A percentile compares a stretch with the other conserved stretches of the same genome.
These are phyloP conservation scores for Aureobasidium lini DNA, from an alignment of 2,329 filamentous ascomycete species.

Conservation along the genomic window DNA sequence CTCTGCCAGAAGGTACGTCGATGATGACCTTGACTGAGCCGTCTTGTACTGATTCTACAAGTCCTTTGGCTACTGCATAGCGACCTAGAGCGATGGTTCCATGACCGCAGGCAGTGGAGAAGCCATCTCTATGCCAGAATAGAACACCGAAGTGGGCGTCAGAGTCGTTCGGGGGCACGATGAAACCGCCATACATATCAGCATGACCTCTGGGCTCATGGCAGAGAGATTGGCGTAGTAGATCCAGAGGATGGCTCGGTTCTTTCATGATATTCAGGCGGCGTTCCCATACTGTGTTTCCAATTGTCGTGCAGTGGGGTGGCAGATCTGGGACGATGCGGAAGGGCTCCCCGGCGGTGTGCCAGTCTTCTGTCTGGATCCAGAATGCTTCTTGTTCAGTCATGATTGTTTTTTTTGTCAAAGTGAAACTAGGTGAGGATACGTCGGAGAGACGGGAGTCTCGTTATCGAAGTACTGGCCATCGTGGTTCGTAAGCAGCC, in stretches of 20 bases:
- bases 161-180: conserved; percentile 35
- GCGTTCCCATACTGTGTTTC: conserved; percentile 32
- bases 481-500: too few relatives aligned
- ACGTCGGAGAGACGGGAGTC: too few relatives aligned
- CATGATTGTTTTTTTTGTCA: neutral
- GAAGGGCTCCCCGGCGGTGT: conserved; percentile 44
- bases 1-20: conserved; percentile 16
- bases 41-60: conserved; percentile 2
- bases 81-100: conserved; percentile 44
- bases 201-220: conserved; percentile 43
- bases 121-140: conserved; percentile 43
- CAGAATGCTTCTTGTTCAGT: neutral
- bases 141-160: conserved; percentile 43
- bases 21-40: conserved; percentile 10
- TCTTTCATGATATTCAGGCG: conserved; percentile 30
- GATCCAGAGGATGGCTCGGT: conserved; percentile 17
- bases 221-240: conserved; percentile 35
- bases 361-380: conserved; percentile 22
- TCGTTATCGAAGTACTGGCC: too few relatives aligned
- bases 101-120: conserved; percentile 46
- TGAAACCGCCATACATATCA: conserved; percentile 47
- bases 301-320: conserved; percentile 34
- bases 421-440: too few relatives aligned
- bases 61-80: conserved; percentile 27
- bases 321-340: conserved; percentile 32